Conservation (phyloP, 306 rosid genomes). For the Prunus campanulata region DNA sequence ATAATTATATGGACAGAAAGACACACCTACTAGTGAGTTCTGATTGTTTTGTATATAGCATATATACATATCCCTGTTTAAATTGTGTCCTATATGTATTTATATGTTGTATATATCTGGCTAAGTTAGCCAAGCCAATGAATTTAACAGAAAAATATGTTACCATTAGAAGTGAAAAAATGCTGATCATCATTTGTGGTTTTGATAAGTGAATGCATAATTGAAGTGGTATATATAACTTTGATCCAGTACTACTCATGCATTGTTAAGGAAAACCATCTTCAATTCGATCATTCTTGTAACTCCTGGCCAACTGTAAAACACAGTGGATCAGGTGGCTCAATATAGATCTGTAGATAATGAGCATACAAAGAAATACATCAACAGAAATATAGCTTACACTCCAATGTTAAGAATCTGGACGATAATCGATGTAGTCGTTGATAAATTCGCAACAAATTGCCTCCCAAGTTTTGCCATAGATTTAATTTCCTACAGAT, state of each 20-base stretch:
- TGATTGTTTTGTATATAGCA: background rate
- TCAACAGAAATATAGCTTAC: conserved; percentile 2
- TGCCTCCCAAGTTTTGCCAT: conserved; percentile 22
- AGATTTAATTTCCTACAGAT: conserved; percentile 13
- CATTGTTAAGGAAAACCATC: background rate
- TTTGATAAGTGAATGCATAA: background rate
- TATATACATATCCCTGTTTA: background rate
- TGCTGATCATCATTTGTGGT: background rate
- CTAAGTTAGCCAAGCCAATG: background rate
- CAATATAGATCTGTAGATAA: background rate
- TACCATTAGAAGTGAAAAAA: background rate
- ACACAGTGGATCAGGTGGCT: background rate
- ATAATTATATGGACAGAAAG: background rate
- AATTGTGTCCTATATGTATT: background rate
- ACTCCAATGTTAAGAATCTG: background rate
- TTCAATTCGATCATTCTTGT: background rate
- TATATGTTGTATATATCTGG: background rate
- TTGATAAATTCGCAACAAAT: background rate
- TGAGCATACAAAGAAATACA: background rate
- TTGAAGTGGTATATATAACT: background rate
- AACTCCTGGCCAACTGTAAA: background rate
- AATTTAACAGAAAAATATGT: background rate
- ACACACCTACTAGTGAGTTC: background rate
- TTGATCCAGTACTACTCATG: background rate
- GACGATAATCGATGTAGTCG: background rate